A percentile compares a stretch with the other conserved stretches of the same genome.
These are phyloP conservation scores for Nicotiana obtusifolia DNA, from an alignment of 257 asterid species.

Conservation along the genomic window DNA sequence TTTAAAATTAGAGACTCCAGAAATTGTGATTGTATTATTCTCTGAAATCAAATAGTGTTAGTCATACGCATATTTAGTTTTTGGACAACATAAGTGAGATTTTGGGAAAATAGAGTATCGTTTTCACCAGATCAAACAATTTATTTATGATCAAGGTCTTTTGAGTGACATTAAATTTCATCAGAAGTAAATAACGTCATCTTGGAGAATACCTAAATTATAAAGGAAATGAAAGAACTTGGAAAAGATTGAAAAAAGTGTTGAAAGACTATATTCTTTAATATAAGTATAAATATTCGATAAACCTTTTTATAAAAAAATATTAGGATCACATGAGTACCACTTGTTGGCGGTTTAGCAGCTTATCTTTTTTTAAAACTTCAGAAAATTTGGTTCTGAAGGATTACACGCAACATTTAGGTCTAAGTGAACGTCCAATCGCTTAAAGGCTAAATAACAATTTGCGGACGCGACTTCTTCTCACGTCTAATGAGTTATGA, in stretches of 20 bases:
- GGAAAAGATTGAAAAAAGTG: neutral
- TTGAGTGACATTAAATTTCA: neutral
- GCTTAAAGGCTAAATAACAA: neutral
- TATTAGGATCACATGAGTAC: neutral
- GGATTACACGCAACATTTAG: neutral
- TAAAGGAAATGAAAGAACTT: neutral
- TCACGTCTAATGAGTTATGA: neutral
- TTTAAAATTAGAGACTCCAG: too few species aligned
- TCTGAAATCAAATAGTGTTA: too few species aligned
- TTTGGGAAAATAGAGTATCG: too few species aligned
- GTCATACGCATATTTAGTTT: too few species aligned
- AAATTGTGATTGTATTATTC: too few species aligned
- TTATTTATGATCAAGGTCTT: neutral
- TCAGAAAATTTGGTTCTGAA: neutral
- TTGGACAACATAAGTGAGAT: too few species aligned
- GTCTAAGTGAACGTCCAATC: neutral
- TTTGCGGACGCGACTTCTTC: neutral
- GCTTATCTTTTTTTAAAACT: neutral
- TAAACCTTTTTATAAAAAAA: neutral
- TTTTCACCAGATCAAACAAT: too few species aligned
- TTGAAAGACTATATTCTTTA: neutral
- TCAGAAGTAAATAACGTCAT: neutral
- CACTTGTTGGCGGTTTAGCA: neutral
- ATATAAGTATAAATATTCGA: neutral
- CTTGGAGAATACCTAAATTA: neutral